Base-by-base conservation (phyloP, 1,284 basidiomycete genomes). In the Leccinum griseonigrum region DNA sequence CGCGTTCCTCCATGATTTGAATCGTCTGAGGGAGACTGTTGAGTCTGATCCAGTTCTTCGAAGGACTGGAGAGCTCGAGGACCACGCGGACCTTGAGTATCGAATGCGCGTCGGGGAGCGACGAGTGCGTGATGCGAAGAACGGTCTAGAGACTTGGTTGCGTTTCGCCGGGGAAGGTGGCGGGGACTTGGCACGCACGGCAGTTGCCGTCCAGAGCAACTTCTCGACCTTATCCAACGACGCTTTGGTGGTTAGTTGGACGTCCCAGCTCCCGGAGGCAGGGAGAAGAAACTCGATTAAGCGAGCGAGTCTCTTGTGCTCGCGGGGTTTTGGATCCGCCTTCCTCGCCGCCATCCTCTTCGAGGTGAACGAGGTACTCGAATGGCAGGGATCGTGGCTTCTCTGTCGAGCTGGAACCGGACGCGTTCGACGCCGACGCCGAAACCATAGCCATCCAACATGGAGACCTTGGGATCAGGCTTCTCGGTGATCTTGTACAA, bases 261-360 rank as follows among this genome's bases (percentile, higher is more conserved):
- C 86, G 69, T 98, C 95, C 97, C 97, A 99, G 8, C 95, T 94
- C 66, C 94, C 88, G 4, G 81, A 76, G 1, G 86, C 83, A 3
- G 94, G 91, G 18, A 99, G 75, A 4, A 87, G 78, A 68, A 92
- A 90, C 76, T 97, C 94, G 54, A 97, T 79, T 0, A 88, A 85
- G 32, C 93, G 82, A 13, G 87, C 87, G 16, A 93, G 78, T 51
- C 89, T 81, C 60, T 83, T 79, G 60, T 86, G 81, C 68, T 92
- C 90, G 38, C 84, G 83, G 52, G 74, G 61, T 86, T 87, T 10
- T 81, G 83, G 50, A 60, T 59, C 29, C 53, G 53, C 75, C 69
- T 18, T 74, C 72, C 51, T 79, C 81, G 9, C 73, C 64, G 60
- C 63, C 64, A 72, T 76, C 77, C 18, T 88, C 86, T 32, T 87